phyloP scores from a whole-genome alignment of 108 stramenopile genomes.

The Fragilaria crotonensis region DNA sequence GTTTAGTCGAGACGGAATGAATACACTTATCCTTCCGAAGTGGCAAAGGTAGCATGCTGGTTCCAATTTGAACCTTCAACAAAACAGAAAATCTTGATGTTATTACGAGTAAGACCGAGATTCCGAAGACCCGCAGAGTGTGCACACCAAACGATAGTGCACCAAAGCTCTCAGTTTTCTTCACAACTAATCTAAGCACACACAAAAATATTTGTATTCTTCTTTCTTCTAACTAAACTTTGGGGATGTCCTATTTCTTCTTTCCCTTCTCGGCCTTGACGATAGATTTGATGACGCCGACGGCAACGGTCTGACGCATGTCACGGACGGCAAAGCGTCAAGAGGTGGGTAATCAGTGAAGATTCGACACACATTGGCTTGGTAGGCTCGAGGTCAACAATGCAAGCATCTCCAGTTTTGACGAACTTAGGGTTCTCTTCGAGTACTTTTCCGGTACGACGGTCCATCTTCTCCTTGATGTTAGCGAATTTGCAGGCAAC shows the following conservation, averaged over 20 bases:
- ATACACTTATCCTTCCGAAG: too few species aligned
- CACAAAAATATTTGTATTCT: too few species aligned
- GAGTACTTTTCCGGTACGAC: constrained; percentile 76
- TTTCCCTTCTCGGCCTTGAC: constrained; percentile 39
- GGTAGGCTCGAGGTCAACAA: constrained; percentile 81
- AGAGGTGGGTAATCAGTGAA: constrained; percentile 87
- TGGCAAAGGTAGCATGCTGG: too few species aligned
- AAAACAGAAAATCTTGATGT: too few species aligned
- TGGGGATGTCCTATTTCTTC: neutral
- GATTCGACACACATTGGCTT: constrained; percentile 89
- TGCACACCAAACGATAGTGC: too few species aligned
- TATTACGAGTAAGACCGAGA: too few species aligned
- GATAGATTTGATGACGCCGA: constrained; percentile 91
- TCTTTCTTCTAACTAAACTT: too few species aligned
- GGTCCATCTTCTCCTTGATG: constrained; percentile 91
- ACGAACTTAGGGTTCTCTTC: constrained; percentile 86
- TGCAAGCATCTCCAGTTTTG: constrained; percentile 86
- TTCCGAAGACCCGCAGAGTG: too few species aligned
- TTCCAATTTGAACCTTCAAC: too few species aligned
- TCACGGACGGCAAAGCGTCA: constrained; percentile 95
- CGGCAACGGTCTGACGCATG: constrained; percentile 80
- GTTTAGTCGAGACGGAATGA: too few species aligned
- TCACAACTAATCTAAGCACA: too few species aligned
- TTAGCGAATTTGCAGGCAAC: constrained; percentile 84
- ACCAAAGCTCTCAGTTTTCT: too few species aligned